Conservation (phyloP, 176 grass and related monocot genomes). For the Carex cristatella region DNA sequence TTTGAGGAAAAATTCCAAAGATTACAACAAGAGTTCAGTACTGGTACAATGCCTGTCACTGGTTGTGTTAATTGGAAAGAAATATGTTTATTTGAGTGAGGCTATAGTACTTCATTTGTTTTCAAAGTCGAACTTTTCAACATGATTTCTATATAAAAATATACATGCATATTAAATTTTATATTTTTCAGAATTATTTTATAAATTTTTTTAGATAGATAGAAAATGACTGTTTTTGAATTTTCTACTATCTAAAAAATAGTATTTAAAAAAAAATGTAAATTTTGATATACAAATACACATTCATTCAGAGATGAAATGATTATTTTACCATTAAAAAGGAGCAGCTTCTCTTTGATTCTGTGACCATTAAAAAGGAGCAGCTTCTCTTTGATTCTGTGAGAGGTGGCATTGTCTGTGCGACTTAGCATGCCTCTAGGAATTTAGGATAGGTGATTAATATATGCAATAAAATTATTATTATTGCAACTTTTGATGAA, state of each 20-base stretch:
- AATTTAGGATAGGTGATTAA: neutral
- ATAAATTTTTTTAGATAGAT: too few relatives aligned
- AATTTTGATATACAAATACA: too few relatives aligned
- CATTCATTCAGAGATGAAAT: too few relatives aligned
- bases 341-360: neutral
- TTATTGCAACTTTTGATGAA: neutral
- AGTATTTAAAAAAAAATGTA: too few relatives aligned
- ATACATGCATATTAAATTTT: too few relatives aligned
- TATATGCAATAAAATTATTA: neutral
- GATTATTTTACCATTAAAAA: neutral
- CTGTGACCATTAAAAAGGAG: neutral
- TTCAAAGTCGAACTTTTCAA: too few relatives aligned
- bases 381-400: neutral
- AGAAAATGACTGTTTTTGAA: too few relatives aligned
- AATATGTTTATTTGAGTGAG: neutral
- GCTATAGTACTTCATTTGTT: too few relatives aligned
- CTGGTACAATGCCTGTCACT: neutral
- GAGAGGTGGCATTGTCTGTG: neutral
- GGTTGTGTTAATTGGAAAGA: neutral
- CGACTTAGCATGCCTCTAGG: neutral
- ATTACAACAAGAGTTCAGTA: neutral
- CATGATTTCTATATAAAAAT: too few relatives aligned
- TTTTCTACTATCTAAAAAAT: too few relatives aligned
- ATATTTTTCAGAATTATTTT: too few relatives aligned
- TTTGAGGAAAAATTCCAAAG: too few relatives aligned